Conservation (phyloP, 768 basidiomycete species). For the Suillus spraguei region DNA sequence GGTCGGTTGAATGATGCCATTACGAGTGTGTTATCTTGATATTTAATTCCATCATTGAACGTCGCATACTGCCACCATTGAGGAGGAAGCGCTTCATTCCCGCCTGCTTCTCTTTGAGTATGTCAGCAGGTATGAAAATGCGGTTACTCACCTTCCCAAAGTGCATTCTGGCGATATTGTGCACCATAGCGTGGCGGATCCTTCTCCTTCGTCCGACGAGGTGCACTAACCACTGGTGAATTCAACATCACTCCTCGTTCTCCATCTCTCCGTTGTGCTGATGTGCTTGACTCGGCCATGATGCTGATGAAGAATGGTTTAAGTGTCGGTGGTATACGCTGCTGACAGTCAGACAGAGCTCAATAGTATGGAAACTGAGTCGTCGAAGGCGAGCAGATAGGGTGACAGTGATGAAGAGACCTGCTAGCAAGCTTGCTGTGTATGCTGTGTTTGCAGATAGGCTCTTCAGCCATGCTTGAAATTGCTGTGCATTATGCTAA, state of each 20-base stretch:
- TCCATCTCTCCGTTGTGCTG: neutral
- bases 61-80: too few species aligned
- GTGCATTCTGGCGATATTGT: neutral
- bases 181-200: neutral
- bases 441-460: neutral
- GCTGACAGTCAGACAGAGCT: neutral
- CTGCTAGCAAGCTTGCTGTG: neutral
- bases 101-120: neutral
- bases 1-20: too few species aligned
- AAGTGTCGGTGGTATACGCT: too few species aligned
- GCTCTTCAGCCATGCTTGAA: too few species aligned
- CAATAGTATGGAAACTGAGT: neutral
- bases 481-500: neutral
- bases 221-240: neutral
- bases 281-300: neutral
- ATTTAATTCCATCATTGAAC: too few species aligned
- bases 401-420: neutral
- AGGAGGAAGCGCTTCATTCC: too few species aligned
- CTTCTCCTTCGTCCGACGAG: neutral
- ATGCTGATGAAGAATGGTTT: neutral
- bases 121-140: neutral
- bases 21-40: too few species aligned
- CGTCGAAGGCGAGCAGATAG: neutral
- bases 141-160: neutral
- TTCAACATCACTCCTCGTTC: neutral